Conservation (phyloP, 306 rosid species). For the Cicer judaicum region DNA sequence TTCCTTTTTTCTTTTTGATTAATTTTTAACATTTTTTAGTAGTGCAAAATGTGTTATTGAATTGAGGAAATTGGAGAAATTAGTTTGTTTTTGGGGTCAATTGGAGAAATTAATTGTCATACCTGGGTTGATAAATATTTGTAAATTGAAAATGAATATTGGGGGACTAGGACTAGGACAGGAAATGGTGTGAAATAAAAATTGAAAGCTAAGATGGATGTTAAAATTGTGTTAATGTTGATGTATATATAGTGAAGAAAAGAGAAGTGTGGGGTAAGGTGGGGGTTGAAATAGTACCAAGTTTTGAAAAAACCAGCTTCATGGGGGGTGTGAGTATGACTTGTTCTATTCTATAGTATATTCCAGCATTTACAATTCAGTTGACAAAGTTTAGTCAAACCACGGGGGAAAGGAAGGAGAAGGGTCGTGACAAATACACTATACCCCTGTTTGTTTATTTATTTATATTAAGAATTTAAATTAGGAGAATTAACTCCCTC, state of each 20-base stretch:
- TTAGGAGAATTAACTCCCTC: too few relatives aligned
- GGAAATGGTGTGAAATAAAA: not conserved
- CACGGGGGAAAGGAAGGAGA: not conserved
- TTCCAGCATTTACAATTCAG: slow-evolving; percentile 44
- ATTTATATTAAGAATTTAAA: too few relatives aligned
- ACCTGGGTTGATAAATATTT: too few relatives aligned
- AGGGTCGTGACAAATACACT: slow-evolving; percentile 28
- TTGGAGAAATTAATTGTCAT: too few relatives aligned
- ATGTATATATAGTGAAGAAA: slow-evolving; percentile 48
- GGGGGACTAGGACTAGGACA: too few relatives aligned
- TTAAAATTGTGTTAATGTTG: slow-evolving; percentile 22
- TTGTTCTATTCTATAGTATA: slow-evolving; percentile 8
- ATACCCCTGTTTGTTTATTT: not conserved
- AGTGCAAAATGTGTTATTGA: too few relatives aligned
- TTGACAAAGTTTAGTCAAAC: slow-evolving; percentile 59
- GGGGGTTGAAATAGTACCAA: slow-evolving; percentile 49
- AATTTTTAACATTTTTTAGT: too few relatives aligned
- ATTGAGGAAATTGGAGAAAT: too few relatives aligned
- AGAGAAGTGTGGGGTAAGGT: slow-evolving; percentile 7
- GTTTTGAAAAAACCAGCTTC: slow-evolving; percentile 54
- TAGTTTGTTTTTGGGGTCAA: too few relatives aligned
- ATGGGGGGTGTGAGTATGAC: slow-evolving; percentile 46
- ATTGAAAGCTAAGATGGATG: slow-evolving; percentile 10
- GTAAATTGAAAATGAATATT: too few relatives aligned
- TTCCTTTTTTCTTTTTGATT: too few relatives aligned